Conservation (phyloP, 2,329 filamentous ascomycete species). For the Parastagonospora avenae region DNA sequence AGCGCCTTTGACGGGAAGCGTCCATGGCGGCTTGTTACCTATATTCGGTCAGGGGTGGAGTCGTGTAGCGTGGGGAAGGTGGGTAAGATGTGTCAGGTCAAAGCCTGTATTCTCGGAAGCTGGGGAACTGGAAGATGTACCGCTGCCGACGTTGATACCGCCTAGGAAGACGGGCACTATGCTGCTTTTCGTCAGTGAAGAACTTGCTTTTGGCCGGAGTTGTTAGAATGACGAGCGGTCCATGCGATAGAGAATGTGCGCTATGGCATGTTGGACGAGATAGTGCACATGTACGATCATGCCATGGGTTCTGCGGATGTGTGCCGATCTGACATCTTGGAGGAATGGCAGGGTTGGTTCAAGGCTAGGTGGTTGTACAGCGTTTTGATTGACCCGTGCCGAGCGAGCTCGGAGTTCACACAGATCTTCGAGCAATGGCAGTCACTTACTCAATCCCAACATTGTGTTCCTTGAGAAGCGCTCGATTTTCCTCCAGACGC, state of each 20-base stretch:
- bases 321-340: background rate
- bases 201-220: background rate
- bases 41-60: background rate
- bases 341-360: background rate
- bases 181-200: conserved; percentile 49
- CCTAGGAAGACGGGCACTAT: conserved; percentile 73
- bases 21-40: conserved; percentile 80
- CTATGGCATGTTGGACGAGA: background rate
- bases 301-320: background rate
- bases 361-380: background rate
- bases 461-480: conserved; percentile 61
- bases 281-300: background rate
- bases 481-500: conserved; percentile 63
- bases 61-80: too few relatives aligned
- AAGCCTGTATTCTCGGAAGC: background rate
- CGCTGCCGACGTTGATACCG: conserved; percentile 51
- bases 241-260: background rate
- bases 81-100: background rate
- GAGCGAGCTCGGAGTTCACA: background rate
- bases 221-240: background rate
- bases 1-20: conserved; percentile 67
- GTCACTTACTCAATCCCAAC: conserved; percentile 68
- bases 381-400: background rate
- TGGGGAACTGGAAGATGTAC: conserved; percentile 26
- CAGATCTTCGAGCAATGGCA: background rate